A percentile compares a stretch with the other conserved stretches of the same genome.
phyloP scores from a whole-genome alignment of 257 asterid genomes.

The Capsicum rhomboideum region DNA sequence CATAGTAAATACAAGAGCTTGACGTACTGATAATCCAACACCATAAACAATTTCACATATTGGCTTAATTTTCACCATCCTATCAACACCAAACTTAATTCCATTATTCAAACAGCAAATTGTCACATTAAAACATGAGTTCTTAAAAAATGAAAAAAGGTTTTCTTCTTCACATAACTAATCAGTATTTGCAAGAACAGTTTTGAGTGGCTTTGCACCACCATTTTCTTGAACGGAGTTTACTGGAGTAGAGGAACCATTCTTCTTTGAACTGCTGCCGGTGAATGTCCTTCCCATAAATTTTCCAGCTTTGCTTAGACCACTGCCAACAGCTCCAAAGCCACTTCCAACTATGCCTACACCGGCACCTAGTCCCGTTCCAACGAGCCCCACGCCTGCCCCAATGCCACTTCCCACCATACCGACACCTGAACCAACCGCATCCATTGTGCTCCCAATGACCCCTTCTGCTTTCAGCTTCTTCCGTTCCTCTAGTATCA shows the following conservation, averaged over 20 bases:
- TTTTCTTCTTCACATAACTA: background rate
- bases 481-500: conserved; percentile 73
- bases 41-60: background rate
- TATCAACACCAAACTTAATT: background rate
- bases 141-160: background rate
- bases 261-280: conserved; percentile 44
- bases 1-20: too few species aligned
- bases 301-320: conserved; percentile 82
- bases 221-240: conserved; percentile 64
- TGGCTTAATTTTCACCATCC: background rate
- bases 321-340: conserved; percentile 75
- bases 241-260: conserved; percentile 63
- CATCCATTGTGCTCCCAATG: conserved; percentile 96
- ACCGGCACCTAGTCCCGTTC: conserved; percentile 70
- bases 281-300: conserved; percentile 87
- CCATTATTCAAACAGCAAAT: background rate
- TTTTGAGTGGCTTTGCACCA: conserved; percentile 54
- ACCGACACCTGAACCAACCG: conserved; percentile 66
- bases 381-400: conserved; percentile 60
- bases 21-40: background rate
- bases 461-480: conserved; percentile 88
- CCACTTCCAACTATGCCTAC: conserved; percentile 77
- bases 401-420: conserved; percentile 59
- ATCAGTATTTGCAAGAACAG: background rate
- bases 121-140: background rate